phyloP scores from a whole-genome alignment of 306 rosid genomes.

The Betula pendula region DNA sequence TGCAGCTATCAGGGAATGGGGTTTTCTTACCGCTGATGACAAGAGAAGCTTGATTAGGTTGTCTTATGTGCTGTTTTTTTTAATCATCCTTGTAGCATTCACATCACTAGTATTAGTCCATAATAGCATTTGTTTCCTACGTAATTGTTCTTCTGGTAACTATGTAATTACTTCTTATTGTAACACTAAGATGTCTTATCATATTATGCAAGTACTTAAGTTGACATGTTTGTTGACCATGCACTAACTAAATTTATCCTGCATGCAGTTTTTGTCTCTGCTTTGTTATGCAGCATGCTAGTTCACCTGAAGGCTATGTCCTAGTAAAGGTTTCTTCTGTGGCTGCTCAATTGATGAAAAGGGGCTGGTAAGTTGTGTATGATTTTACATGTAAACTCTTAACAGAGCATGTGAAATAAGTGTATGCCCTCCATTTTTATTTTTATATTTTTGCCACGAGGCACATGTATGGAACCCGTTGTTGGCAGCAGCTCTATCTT shows the following conservation, averaged over 20 bases:
- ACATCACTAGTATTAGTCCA: neutral
- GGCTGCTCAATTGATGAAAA: conserved; percentile 91
- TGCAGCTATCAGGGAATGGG: conserved; percentile 98
- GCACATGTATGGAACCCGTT: neutral
- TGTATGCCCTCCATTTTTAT: neutral
- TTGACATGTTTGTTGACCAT: conserved; percentile 23
- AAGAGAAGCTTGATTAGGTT: conserved; percentile 84
- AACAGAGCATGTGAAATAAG: neutral
- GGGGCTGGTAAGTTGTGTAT: conserved; percentile 77
- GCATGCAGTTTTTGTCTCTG: conserved; percentile 83
- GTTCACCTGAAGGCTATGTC: conserved; percentile 73
- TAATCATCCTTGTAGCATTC: neutral
- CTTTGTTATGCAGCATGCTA: conserved; percentile 81
- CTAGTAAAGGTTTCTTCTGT: conserved; percentile 90
- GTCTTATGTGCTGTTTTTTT: neutral
- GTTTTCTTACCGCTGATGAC: conserved; percentile 64
- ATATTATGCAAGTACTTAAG: conserved; percentile 1
- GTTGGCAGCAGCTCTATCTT: neutral
- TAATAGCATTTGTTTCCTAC: neutral
- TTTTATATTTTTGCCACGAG: neutral
- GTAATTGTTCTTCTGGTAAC: neutral
- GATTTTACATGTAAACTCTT: neutral
- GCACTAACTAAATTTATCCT: conserved; percentile 28
- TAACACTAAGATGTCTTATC: conserved; percentile 6
- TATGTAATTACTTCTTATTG: neutral